phyloP scores from a whole-genome alignment of 176 grass and related monocot genomes.

The Raddia guianensis region DNA sequence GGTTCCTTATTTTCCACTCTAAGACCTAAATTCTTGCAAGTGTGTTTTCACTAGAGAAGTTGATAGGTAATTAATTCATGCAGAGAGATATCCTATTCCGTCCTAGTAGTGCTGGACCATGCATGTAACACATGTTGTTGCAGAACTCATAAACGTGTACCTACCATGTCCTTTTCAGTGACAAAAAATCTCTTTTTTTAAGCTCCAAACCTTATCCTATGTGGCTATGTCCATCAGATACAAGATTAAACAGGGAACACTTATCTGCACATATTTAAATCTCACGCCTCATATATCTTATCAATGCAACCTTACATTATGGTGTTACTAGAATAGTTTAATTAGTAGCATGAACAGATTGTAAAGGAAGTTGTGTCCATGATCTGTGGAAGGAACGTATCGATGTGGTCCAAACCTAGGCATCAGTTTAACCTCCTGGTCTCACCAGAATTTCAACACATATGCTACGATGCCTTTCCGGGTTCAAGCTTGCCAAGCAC shows the following conservation, averaged over 20 bases:
- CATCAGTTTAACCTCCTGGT: not conserved
- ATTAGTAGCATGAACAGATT: not conserved
- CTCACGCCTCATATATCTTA: constrained; percentile 25
- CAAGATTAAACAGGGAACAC: not conserved
- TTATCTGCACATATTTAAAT: not conserved
- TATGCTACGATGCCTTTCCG: not conserved
- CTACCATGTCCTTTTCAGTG: constrained; percentile 7
- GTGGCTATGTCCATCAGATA: not conserved
- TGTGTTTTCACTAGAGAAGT: not conserved
- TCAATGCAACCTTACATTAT: not conserved
- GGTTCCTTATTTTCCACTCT: not conserved
- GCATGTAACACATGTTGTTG: constrained; percentile 20
- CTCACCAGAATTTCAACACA: not conserved
- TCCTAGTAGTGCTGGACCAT: constrained; percentile 26
- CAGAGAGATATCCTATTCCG: constrained; percentile 4
- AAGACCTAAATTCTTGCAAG: not conserved
- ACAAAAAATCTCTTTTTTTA: constrained; percentile 3
- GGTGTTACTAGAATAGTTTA: not conserved
- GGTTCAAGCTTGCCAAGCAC: not conserved
- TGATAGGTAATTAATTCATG: not conserved
- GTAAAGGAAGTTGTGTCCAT: not conserved
- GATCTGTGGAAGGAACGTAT: not conserved
- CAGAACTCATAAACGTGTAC: constrained; percentile 30
- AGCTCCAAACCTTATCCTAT: constrained; percentile 1
- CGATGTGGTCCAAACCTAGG: not conserved